phyloP scores from a whole-genome alignment of 1,139 yeast genomes.

The Geotrichum candidum region DNA sequence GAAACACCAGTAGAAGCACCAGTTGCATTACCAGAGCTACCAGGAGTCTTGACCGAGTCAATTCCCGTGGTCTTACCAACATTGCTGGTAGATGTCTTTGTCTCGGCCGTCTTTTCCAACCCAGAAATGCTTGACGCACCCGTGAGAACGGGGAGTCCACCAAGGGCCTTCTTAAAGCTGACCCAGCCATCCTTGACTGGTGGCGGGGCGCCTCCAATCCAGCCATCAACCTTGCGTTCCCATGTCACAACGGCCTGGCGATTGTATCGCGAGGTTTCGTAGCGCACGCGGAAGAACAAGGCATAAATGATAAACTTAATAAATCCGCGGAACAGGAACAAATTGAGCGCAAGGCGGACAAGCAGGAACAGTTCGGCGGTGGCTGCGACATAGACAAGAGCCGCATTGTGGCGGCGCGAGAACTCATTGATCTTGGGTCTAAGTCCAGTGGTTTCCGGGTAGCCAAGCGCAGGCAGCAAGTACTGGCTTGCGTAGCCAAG shows the following conservation, averaged over 20 bases:
- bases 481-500: background rate
- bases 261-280: conserved; percentile 2
- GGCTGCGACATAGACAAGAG: conserved; percentile 3
- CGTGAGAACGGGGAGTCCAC: background rate
- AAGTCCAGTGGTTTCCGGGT: background rate
- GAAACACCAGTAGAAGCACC: background rate
- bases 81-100: background rate
- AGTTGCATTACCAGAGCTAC: background rate
- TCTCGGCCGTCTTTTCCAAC: background rate
- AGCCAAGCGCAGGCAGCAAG: conserved; percentile 1
- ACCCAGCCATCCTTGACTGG: background rate
- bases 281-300: background rate
- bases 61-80: background rate
- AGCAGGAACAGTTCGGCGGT: conserved; percentile 2
- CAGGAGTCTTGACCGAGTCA: background rate
- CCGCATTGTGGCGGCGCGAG: background rate
- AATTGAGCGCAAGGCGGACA: background rate
- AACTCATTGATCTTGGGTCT: background rate
- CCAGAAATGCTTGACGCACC: background rate
- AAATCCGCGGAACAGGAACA: background rate
- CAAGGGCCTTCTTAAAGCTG: background rate
- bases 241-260: conserved; percentile 2
- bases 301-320: conserved; percentile 1
- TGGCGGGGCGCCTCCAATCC: background rate
- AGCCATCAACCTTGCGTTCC: conserved; percentile 1